Percentiles rank a stretch among this genome's conserved stretches.
phyloP scores from a whole-genome alignment of 129 eudicot genomes.

The Chrysanthemum lavandulifolium region DNA sequence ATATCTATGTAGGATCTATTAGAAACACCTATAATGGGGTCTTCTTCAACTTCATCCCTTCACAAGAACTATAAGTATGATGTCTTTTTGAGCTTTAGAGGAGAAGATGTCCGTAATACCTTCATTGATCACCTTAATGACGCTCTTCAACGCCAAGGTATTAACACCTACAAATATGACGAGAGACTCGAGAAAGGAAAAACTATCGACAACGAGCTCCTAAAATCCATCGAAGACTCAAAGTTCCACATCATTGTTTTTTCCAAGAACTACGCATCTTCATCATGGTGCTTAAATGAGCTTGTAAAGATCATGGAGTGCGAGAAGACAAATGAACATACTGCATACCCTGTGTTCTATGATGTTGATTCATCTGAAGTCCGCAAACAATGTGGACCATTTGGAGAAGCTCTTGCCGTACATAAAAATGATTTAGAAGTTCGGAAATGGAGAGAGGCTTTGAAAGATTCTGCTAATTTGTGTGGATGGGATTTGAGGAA shows the following conservation, averaged over 20 bases:
- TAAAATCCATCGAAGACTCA: constrained; percentile 11
- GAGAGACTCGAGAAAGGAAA: constrained; percentile 1
- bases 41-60: constrained; percentile 1
- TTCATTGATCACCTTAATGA: background rate
- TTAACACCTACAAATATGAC: constrained; percentile 11
- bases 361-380: background rate
- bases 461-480: constrained; percentile 24
- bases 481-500: constrained; percentile 28
- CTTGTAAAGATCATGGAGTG: background rate
- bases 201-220: background rate
- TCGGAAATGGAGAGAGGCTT: constrained; percentile 26
- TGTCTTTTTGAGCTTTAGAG: background rate
- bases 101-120: background rate
- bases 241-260: constrained; percentile 4
- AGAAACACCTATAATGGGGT: background rate
- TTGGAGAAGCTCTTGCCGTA: background rate
- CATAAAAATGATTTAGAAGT: background rate
- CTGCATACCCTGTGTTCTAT: background rate
- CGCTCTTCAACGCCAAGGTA: background rate
- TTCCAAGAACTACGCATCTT: constrained; percentile 2
- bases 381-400: background rate
- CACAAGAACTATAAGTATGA: background rate
- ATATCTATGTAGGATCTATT: no score
- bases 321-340: background rate
- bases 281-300: background rate